Evolutionary conservation across 495 filamentous ascomycete genomes (phyloP), one percentile per base, ranked within the genome.

Genomic region (Trichocladium antarcticum): DNA sequence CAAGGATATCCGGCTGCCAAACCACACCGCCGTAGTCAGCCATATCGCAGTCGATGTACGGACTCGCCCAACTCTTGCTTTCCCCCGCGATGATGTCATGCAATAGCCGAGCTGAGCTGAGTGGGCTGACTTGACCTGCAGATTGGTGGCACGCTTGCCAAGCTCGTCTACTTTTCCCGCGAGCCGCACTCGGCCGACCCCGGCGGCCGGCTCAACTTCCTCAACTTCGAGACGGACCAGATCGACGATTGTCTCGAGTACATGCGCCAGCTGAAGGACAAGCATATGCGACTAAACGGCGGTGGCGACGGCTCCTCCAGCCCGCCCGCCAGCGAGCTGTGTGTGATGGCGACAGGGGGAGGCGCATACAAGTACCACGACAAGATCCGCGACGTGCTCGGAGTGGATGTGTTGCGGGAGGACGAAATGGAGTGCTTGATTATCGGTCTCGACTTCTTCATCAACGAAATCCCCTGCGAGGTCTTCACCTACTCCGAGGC

Each of bases 361-460:
- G 92, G 92, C 11, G 87, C 92, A 5, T 97, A 83, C 72, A 95
- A 95, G 62, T 97, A 80, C 67, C 95, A 97, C 60, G 88, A 96
- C 59, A 82, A 79, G 67, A 83, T 97, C 55, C 82, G 81, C 59
- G 76, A 87, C 35, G 76, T 78, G 2, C 69, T 98, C 28, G 59
- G 59, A 4, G 83, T 96, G 14, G 83, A 95, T 57, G 88, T 98
- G 37, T 66, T 90, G 50, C 74, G 87, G 19, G 93, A 97, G 63
- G 92, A 98, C 58, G 92, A 98, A 66, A 98, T 98, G 93, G 87
- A 95, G 66, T 98, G 92, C 65, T 69, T 98, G 42, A 98, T 98
- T 56, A 92, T 89, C 45, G 89, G 90, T 19, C 81, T 98, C 28
- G 93, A 98, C 66, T 98, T 97, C 70, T 97, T 98, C 73, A 95